Evolutionary conservation across 108 stramenopile genomes (phyloP), one percentile per base, ranked within the genome.

Genomic region (Skeletonema tropicum): DNA sequence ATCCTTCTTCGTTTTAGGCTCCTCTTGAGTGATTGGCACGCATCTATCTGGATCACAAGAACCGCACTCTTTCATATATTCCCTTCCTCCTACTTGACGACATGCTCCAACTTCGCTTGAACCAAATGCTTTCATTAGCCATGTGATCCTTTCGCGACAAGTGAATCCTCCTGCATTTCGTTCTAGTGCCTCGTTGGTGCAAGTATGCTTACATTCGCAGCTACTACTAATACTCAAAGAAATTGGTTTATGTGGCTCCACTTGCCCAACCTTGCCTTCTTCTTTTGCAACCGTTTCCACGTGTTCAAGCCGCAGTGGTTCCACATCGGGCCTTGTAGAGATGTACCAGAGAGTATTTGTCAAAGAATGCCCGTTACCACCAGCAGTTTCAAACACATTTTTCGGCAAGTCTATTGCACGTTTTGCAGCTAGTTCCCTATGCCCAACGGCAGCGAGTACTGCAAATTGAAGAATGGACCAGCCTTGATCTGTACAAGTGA

Each of bases 271-370:
- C 49, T 36, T 29, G 11, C 61, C 45, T 55, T 23, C 17, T 14
- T 55, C 52, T 21, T 10, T 15, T 12, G 7, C 5, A 17, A 46
- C 59, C 8, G 62, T n/a, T 70, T 52, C 31, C 2, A 17, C 23
- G 33, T 33, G 61, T 38, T 69, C 46, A 13, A 84, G 61, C 10
- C 19, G 17, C 31, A 90, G 55, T 3, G 85, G 87, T 19, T 82
- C 74, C 7, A 84, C 61, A 5, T 64, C 45, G n/a, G 87, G 86
- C 6, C 90, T 59, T 11, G 90, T 91, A 14, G 87, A 73, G 60
- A 89, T 82, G 49, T 85, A 91, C 90, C 90, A 91, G 10, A 91
- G 71, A 30, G 87, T 89, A 71, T 91, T 91, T 11, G 82, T 86
- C 60, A 70, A 30, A 30, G 90, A 91, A 59, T 91, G 88, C 2